Conservation (phyloP, 2,329 filamentous ascomycete genomes). For the Aschersonia sp. region DNA sequence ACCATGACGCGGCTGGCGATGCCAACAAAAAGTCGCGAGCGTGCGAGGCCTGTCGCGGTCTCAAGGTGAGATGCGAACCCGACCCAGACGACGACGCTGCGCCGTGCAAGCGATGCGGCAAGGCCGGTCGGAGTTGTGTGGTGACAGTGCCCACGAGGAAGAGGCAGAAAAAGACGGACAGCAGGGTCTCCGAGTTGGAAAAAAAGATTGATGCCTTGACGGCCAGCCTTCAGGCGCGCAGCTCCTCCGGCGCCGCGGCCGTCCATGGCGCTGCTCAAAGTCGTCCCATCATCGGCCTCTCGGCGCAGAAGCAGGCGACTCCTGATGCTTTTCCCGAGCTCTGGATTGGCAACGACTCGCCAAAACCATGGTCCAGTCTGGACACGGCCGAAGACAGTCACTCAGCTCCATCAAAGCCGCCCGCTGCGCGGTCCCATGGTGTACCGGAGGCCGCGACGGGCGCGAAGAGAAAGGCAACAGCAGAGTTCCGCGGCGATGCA, state of each 20-base stretch:
- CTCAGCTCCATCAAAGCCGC: background rate
- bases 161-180: conserved; percentile 84
- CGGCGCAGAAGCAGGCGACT: background rate
- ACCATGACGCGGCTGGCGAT: conserved; percentile 20
- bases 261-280: no score
- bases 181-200: conserved; percentile 76
- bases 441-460: conserved; percentile 6
- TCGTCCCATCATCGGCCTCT: background rate
- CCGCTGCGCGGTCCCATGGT: background rate
- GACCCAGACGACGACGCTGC: conserved; percentile 47
- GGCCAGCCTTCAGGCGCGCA: conserved; percentile 53
- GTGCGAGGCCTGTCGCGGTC: conserved; percentile 59
- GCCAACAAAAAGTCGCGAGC: conserved; percentile 50
- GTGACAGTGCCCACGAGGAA: conserved; percentile 64
- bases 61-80: conserved; percentile 78
- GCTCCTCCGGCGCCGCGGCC: no score
- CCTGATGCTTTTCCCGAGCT: background rate
- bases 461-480: conserved; percentile 16
- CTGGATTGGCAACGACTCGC: background rate
- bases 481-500: conserved; percentile 7
- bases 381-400: background rate
- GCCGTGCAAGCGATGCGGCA: conserved; percentile 62
- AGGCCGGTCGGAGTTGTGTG: conserved; percentile 63
- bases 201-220: conserved; percentile 85
- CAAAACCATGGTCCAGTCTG: background rate